Percentiles rank a stretch among this genome's conserved stretches.
phyloP scores from a whole-genome alignment of 345 rosid species.

The Limnanthes douglasii region DNA sequence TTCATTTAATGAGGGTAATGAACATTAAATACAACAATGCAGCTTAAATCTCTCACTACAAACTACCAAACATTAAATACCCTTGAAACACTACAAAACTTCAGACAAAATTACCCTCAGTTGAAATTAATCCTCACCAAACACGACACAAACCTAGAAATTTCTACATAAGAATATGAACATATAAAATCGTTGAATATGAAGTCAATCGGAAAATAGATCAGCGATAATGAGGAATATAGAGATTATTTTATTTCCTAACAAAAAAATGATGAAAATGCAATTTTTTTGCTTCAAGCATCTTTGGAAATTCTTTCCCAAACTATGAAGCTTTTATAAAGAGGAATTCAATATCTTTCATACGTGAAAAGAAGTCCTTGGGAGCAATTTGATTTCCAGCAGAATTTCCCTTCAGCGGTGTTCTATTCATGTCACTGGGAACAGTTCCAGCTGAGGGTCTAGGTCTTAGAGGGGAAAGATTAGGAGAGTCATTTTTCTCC shows the following conservation, averaged over 20 bases:
- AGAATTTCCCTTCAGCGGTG: constrained; percentile 31
- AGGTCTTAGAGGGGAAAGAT: constrained; percentile 50
- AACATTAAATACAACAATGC: no score
- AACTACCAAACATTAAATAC: no score
- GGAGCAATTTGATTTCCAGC: constrained; percentile 39
- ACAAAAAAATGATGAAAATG: constrained; percentile 60
- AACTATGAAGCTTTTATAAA: constrained; percentile 80
- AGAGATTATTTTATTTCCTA: constrained; percentile 38
- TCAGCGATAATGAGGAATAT: constrained; percentile 7
- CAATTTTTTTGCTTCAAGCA: constrained; percentile 94
- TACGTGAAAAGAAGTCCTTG: constrained; percentile 68
- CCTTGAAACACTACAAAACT: no score
- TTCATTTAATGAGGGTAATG: no score
- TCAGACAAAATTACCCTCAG: no score
- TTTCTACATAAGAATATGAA: no score
- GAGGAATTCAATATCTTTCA: constrained; percentile 66
- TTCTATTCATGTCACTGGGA: constrained; percentile 21
- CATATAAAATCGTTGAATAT: no score
- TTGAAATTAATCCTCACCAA: no score
- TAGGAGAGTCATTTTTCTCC: constrained; percentile 49
- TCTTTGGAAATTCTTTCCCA: constrained; percentile 91
- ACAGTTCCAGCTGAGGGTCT: constrained; percentile 17
- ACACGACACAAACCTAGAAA: no score
- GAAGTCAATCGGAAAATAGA: no score
- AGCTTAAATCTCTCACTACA: no score